Percentiles rank a stretch among this genome's conserved stretches.
Evolutionary conservation across 2,329 filamentous ascomycete species (phyloP).

Genomic region (Cladosporium sp.): DNA sequence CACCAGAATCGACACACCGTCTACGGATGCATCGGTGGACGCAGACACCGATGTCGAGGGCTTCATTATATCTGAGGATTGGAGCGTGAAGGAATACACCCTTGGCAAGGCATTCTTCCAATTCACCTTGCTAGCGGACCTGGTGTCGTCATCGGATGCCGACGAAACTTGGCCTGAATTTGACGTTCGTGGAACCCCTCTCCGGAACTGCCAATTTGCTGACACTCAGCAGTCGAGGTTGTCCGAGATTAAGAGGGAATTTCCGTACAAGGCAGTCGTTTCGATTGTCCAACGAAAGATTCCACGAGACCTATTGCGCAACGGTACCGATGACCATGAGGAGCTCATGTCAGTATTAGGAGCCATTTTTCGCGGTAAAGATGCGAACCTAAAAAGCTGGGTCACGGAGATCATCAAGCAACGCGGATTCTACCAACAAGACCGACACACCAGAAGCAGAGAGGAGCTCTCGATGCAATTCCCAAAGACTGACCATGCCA

Average conservation of each 20-base stretch:
- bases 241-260: not conserved
- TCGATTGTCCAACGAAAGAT: not conserved
- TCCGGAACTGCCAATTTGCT: not conserved
- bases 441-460: not conserved
- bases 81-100: not conserved
- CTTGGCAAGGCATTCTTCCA: not conserved
- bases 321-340: not conserved
- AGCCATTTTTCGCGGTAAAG: not conserved
- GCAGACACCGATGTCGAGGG: not conserved
- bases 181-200: not conserved
- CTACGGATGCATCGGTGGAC: not conserved
- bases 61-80: not conserved
- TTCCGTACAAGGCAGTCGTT: not conserved
- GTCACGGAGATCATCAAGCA: not conserved
- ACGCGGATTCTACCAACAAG: not conserved
- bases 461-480: not conserved
- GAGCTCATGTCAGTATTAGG: not conserved
- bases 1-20: not conserved
- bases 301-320: not conserved
- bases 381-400: not conserved
- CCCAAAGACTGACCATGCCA: not conserved
- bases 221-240: not conserved
- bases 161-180: not conserved
- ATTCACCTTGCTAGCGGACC: not conserved
- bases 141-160: not conserved